These are phyloP conservation scores for Funneliformis caledonium DNA, from an alignment of 371 early-diverging fungal genomes.

Conservation along the genomic window DNA sequence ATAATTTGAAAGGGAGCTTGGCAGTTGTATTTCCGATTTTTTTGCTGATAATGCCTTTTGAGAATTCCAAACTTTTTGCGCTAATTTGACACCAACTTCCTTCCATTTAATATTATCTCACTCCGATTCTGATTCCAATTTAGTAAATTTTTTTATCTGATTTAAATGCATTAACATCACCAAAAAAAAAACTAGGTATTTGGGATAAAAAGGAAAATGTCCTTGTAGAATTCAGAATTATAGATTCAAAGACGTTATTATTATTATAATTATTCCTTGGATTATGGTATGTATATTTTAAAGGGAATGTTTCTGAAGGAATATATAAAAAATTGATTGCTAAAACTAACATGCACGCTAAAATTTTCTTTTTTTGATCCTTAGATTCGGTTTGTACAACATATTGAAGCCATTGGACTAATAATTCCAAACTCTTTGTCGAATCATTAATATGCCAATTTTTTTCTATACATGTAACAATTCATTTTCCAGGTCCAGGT, in stretches of 20 bases:
- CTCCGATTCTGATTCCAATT: neutral
- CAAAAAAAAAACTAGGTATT: constrained; percentile 4
- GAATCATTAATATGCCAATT: neutral
- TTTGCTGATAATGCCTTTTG: neutral
- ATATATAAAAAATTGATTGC: neutral
- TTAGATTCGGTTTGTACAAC: neutral
- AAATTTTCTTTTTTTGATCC: neutral
- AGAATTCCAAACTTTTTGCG: neutral
- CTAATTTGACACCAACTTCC: neutral
- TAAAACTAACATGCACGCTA: neutral
- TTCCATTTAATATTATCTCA: neutral
- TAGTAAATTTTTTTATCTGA: no score
- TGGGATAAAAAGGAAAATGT: neutral
- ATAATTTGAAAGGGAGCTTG: neutral
- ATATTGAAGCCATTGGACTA: neutral
- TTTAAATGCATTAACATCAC: no score
- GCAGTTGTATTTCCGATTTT: neutral
- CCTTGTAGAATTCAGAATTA: neutral
- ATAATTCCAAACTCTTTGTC: neutral
- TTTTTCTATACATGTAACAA: neutral
- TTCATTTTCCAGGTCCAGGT: neutral
- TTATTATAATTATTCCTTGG: neutral
- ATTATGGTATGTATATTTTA: neutral
- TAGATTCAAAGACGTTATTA: neutral
- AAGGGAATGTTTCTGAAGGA: neutral